Evolutionary conservation across 805 yeast genomes (phyloP).

Genomic region (Phaffomyces thermotolerans): DNA sequence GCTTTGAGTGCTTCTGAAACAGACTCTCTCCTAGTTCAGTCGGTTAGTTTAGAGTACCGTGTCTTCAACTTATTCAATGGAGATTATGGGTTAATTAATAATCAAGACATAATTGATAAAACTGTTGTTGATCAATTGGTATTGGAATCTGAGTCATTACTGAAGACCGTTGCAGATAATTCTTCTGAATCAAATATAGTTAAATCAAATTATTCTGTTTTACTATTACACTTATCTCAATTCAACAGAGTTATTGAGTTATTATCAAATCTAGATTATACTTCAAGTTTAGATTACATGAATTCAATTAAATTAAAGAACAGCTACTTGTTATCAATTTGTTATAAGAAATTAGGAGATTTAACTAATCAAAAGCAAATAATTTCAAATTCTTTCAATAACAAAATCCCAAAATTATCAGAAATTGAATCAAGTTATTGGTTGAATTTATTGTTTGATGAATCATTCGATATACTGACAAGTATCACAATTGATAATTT

Average conservation of each 20-base stretch:
- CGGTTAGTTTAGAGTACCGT: background rate
- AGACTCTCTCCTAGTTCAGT: background rate
- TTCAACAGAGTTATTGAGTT: background rate
- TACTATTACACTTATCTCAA: background rate
- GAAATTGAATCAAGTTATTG: constrained; percentile 17
- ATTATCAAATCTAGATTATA: background rate
- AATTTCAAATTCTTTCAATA: constrained; percentile 11
- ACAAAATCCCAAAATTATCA: constrained; percentile 13
- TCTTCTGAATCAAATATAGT: background rate
- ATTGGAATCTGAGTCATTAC: background rate
- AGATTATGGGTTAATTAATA: no score
- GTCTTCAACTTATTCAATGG: background rate
- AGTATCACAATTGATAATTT: constrained; percentile 3
- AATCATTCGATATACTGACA: background rate
- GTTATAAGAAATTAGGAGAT: constrained; percentile 1
- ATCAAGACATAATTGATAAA: background rate
- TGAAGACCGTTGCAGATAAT: background rate
- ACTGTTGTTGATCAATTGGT: background rate
- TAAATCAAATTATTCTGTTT: background rate
- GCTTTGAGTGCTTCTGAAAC: background rate
- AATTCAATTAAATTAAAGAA: constrained; percentile 11
- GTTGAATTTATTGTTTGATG: constrained; percentile 12
- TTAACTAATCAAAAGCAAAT: constrained; percentile 1
- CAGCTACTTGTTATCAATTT: constrained; percentile 6
- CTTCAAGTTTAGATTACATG: background rate